phyloP scores from a whole-genome alignment of 2,329 filamentous ascomycete species.

The Cladosporium oxysporum region DNA sequence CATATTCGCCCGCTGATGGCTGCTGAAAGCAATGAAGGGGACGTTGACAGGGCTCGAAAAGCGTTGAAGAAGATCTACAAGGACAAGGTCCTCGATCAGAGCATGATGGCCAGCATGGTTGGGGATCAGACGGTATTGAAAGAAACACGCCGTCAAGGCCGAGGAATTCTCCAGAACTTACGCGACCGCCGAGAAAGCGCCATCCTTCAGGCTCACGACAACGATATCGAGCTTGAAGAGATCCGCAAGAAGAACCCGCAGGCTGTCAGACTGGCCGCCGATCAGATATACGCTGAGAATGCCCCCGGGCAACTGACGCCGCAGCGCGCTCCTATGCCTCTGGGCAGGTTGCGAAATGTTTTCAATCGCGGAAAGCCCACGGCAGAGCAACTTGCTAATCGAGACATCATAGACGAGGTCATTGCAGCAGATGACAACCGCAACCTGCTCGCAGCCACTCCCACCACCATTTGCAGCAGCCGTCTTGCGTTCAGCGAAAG shows the following conservation, averaged over 20 bases:
- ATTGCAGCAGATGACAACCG: background rate
- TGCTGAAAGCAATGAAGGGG: background rate
- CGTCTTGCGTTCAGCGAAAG: conserved; percentile 12
- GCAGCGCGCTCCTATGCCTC: background rate
- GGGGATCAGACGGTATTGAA: background rate
- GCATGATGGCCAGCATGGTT: background rate
- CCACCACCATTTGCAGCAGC: conserved; percentile 4
- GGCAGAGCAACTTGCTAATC: background rate
- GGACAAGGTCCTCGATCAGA: conserved; percentile 9
- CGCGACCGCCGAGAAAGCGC: conserved; percentile 9
- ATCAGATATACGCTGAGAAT: background rate
- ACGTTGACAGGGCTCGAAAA: conserved; percentile 1
- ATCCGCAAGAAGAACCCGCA: conserved; percentile 10
- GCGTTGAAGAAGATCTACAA: conserved; percentile 12
- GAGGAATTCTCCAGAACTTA: background rate
- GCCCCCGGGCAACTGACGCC: background rate
- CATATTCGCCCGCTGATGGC: background rate
- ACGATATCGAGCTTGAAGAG: conserved; percentile 20
- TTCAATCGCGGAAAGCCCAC: conserved; percentile 5
- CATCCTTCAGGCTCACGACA: background rate
- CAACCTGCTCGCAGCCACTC: conserved; percentile 11
- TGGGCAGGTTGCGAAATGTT: background rate
- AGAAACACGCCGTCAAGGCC: background rate
- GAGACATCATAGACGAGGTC: background rate
- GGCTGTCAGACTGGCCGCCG: conserved; percentile 18